These are phyloP conservation scores for Myxozyma mucilagina DNA, from an alignment of 805 yeast genomes.

Conservation along the genomic window DNA sequence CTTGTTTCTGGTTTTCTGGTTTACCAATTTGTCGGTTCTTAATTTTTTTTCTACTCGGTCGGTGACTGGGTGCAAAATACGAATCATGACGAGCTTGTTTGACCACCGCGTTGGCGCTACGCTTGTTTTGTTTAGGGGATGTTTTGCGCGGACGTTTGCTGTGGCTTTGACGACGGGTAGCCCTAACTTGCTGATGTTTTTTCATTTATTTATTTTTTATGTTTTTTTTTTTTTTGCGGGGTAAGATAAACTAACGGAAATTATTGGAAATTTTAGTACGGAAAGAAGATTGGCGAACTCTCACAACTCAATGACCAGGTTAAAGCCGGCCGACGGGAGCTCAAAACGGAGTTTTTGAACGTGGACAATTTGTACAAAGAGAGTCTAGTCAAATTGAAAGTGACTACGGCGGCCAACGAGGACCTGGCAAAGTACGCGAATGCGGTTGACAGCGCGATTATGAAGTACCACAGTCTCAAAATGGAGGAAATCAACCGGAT, in stretches of 20 bases:
- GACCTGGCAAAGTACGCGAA: constrained; percentile 80
- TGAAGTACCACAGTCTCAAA: constrained; percentile 85
- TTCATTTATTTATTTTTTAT: too few relatives aligned
- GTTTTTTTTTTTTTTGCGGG: not conserved
- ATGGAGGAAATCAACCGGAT: constrained; percentile 91
- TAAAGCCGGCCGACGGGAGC: constrained; percentile 54
- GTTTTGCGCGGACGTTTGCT: too few relatives aligned
- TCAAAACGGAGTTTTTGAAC: constrained; percentile 67
- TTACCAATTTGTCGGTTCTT: too few relatives aligned
- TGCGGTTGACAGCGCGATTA: constrained; percentile 88
- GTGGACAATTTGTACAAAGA: constrained; percentile 63
- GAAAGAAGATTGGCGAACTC: constrained; percentile 81
- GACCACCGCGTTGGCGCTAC: too few relatives aligned
- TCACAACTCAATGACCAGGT: constrained; percentile 79
- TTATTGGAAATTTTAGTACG: constrained; percentile 44
- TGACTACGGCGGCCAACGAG: constrained; percentile 70
- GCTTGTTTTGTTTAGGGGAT: too few relatives aligned
- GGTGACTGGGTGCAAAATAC: not conserved
- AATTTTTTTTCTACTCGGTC: not conserved
- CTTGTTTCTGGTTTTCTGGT: not conserved
- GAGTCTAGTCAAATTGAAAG: constrained; percentile 75
- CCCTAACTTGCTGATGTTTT: not conserved
- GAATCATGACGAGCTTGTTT: too few relatives aligned
- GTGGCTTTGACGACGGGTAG: not conserved
- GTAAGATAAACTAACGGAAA: constrained; percentile 18